phyloP scores from a whole-genome alignment of 208 protist genomes.

The Trypanosomatidae sp. region DNA sequence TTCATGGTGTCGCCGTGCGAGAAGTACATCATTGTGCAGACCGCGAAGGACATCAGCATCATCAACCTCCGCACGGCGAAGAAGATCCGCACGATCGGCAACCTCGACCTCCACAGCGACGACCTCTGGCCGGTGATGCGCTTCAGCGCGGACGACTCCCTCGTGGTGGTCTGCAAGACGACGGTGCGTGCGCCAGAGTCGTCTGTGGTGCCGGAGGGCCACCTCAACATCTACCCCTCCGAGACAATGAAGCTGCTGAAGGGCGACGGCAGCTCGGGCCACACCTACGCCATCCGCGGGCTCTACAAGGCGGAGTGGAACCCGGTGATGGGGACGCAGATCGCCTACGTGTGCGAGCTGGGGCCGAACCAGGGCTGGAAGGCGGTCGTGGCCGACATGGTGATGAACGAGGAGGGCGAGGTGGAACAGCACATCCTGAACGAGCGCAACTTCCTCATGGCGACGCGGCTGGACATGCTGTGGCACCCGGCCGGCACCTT shows the following conservation, averaged over 20 bases:
- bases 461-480: conserved; percentile 77
- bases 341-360: conserved; percentile 66
- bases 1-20: conserved; percentile 88
- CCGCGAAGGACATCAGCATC: conserved; percentile 77
- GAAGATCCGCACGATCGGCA: conserved; percentile 80
- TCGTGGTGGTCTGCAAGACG: conserved; percentile 82
- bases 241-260: conserved; percentile 76
- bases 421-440: conserved; percentile 71
- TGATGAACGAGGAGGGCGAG: conserved; percentile 68
- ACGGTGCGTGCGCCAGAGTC: no score
- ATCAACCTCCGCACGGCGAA: conserved; percentile 79
- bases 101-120: conserved; percentile 74
- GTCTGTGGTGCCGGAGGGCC: no score
- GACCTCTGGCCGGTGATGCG: conserved; percentile 86
- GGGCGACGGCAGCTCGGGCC: conserved; percentile 33
- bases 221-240: conserved; percentile 80
- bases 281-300: conserved; percentile 72
- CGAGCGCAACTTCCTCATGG: conserved; percentile 80
- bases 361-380: conserved; percentile 74
- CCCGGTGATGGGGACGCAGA: conserved; percentile 70
- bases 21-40: conserved; percentile 89
- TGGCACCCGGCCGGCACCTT: conserved; percentile 89
- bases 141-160: conserved; percentile 86
- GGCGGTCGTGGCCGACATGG: conserved; percentile 74
- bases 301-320: conserved; percentile 90